Evolutionary conservation across 371 early-diverging fungal genomes (phyloP), one percentile per base, ranked within the genome.

Genomic region (Nematocida sp.): DNA sequence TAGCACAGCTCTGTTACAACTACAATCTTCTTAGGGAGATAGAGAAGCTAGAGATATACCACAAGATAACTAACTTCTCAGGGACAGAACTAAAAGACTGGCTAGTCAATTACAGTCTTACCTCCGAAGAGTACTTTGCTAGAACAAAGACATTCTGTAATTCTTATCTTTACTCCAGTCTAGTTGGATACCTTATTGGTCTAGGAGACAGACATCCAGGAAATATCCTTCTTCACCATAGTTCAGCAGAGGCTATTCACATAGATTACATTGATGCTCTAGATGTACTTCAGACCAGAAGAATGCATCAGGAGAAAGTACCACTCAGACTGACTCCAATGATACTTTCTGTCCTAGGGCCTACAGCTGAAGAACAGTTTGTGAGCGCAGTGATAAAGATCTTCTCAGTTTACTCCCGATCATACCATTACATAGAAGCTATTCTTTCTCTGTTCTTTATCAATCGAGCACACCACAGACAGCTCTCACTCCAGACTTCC

Each of bases 41-140:
- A 23, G 63, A 63, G 31, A 63, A 63, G 48, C 46, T 63, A 7
- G 63, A 63, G 23, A 48, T 63, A 23, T 63, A 63, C 31, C 63
- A 13, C 19, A 43, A 47, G 32, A 31, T 48, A 32, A 48, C 63
- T 2, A 40, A 63, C 48, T 48, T 47, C 29, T 17, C 63, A 43
- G 63, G 19, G 5, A 47, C 7, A 15, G 63, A 63, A 32, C 45
- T 63, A 21, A 48, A 45, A 35, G 9, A 48, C 7, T 63, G 48
- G 49, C 45, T 63, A 11, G 9, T 31, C 7, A 63, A 63, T 46
- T 27, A 63, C 48, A 47, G n/a, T 3, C 25, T 5, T 29, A 23
- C 48, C 40, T 3, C 27, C 11, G 9, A 31, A 3, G 19, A 17
- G 5, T 48, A 49, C 48, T n/a, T 63, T 7, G 48, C 5, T 31